Base-by-base conservation (phyloP, 345 rosid genomes). In the Litchi chinensis region DNA sequence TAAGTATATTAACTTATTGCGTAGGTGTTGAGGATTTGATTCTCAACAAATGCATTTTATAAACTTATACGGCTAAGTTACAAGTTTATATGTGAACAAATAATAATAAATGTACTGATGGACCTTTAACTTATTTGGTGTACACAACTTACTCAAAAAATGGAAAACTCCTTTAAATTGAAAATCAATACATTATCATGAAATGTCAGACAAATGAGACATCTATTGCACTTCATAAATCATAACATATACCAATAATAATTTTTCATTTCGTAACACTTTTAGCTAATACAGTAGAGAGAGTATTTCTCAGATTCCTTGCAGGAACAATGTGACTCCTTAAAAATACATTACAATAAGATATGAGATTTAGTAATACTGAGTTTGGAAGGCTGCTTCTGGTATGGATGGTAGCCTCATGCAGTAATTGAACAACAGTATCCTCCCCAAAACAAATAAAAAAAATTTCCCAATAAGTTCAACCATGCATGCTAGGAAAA, bases 401-500 rank as follows among this genome's bases (percentile, higher is more conserved):
- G 50, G 86, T 15, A 43, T 82, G 82, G 60, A 74, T 43, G 69
- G 77, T 80, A 39, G 83, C 79, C 63, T 89, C 89, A 2, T 85
- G 79, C 66, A 88, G 67, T 60, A 93, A 72, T 74, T 77, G 80
- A 13, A 83, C 46, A 8, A 95, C 83, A 3, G 81, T 82, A n/a
- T 89, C 97, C 78, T 77, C 76, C 64, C 56, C 67, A 46, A 91
- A 59, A 43, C 80, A 78, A 37, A 87, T 87, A n/a, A n/a, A n/a
- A n/a, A n/a, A n/a, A n/a, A 44, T 83, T 83, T 70, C 75, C 59
- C 22, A 90, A 82, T 72, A 91, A 74, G 43, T 81, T 92, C 70
- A 84, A 83, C 98, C 92, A 93, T 2, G 87, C 86, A 2, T 56
- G 52, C 81, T 72, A 85, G 10, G 94, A 89, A 80, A 89, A 87